Percentiles rank a stretch among this genome's conserved stretches.
Conservation (phyloP, 2,329 filamentous ascomycete genomes). For the Scytalidium sp. region DNA sequence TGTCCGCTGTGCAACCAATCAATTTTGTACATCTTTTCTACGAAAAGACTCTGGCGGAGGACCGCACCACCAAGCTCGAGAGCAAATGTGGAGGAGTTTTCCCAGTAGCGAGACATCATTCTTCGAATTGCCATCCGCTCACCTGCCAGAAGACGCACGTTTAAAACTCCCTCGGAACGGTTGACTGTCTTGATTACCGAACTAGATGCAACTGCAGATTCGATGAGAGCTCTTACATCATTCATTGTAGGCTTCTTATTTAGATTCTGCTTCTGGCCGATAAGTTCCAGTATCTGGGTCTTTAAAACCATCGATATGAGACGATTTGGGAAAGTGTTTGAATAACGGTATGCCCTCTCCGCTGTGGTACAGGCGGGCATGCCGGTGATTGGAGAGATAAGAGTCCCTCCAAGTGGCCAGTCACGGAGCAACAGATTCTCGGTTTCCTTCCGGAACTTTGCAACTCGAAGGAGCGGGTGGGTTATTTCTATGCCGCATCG, state of each 20-base stretch:
- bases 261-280: constrained; percentile 25
- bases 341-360: constrained; percentile 8
- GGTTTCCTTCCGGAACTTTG: constrained; percentile 59
- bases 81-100: constrained; percentile 61
- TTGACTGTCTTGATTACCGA: constrained; percentile 39
- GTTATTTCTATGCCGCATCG: constrained; percentile 48
- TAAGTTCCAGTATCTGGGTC: constrained; percentile 36
- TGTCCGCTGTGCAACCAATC: constrained; percentile 74
- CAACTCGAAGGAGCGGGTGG: constrained; percentile 57
- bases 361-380: constrained; percentile 36
- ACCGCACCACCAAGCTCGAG: constrained; percentile 65
- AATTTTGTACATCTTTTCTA: constrained; percentile 71
- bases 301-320: constrained; percentile 48
- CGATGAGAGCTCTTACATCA: constrained; percentile 48
- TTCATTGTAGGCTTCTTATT: constrained; percentile 41
- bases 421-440: constrained; percentile 41
- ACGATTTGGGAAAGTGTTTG: constrained; percentile 54
- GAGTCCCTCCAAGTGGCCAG: constrained; percentile 64
- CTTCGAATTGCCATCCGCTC: constrained; percentile 51
- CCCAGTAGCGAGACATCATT: constrained; percentile 71
- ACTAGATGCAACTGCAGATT: constrained; percentile 38
- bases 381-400: constrained; percentile 54
- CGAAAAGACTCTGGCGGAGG: constrained; percentile 62
- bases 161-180: constrained; percentile 15
- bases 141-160: constrained; percentile 17